Conservation (phyloP, 208 protist genomes). For the Leishmania tarentolae region DNA sequence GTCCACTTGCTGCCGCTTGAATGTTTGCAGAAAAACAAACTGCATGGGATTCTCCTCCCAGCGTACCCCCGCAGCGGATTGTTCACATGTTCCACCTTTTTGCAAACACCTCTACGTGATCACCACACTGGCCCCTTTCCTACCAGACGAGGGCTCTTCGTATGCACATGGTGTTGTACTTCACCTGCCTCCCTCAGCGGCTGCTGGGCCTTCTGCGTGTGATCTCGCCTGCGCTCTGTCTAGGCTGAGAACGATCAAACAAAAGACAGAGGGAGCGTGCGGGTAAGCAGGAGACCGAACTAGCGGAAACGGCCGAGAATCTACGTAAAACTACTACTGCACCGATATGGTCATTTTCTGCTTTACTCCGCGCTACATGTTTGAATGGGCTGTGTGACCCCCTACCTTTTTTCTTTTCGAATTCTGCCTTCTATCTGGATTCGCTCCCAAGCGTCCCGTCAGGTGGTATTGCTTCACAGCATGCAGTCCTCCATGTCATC, state of each 20-base stretch:
- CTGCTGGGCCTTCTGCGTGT: background rate
- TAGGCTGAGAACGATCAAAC: too few relatives aligned
- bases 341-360: background rate
- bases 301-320: background rate
- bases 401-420: background rate
- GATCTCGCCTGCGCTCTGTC: background rate
- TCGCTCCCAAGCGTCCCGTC: background rate
- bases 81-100: background rate
- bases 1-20: background rate
- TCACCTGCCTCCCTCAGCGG: background rate
- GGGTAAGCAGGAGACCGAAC: background rate
- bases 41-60: background rate
- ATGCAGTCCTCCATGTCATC: slow-evolving; percentile 11
- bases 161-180: background rate
- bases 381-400: background rate
- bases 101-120: background rate
- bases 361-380: background rate
- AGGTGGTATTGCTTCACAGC: background rate
- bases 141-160: background rate
- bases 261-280: background rate
- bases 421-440: too few relatives aligned
- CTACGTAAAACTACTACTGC: background rate
- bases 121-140: background rate
- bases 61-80: background rate
- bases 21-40: background rate